Conservation (phyloP, 306 rosid genomes). For the Lablab purpureus region DNA sequence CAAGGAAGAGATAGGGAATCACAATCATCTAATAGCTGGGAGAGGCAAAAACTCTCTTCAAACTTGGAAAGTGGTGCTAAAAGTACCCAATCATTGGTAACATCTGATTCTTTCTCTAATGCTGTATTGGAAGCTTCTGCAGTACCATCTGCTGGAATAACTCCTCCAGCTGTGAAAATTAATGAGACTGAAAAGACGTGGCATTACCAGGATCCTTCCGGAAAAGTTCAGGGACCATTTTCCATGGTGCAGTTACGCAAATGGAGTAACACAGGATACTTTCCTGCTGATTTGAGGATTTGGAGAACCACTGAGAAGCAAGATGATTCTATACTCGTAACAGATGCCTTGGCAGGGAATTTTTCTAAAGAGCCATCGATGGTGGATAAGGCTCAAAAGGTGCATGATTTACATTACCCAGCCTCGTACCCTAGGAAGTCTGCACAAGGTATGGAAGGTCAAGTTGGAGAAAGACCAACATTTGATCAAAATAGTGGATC, state of each 20-base stretch:
- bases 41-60: conserved; percentile 63
- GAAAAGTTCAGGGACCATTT: conserved; percentile 97
- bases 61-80: conserved; percentile 64
- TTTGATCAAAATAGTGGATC: conserved; percentile 54
- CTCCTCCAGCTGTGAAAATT: conserved; percentile 57
- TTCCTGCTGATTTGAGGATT: conserved; percentile 83
- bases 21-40: conserved; percentile 71
- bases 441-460: conserved; percentile 63
- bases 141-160: conserved; percentile 49
- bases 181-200: conserved; percentile 89
- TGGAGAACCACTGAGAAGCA: conserved; percentile 74
- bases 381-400: conserved; percentile 56
- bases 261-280: conserved; percentile 94
- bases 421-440: conserved; percentile 62
- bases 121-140: conserved; percentile 56
- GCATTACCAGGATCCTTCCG: conserved; percentile 96
- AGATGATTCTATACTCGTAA: conserved; percentile 76
- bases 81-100: conserved; percentile 50
- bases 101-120: conserved; percentile 54
- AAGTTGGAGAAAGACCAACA: conserved; percentile 49
- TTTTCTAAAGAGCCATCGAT: conserved; percentile 60
- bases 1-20: conserved; percentile 82
- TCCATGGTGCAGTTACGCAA: conserved; percentile 89
- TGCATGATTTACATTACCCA: conserved; percentile 55
- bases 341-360: conserved; percentile 81